Evolutionary conservation across 179 eudicot genomes (phyloP).

Genomic region (Actinidia arguta): DNA sequence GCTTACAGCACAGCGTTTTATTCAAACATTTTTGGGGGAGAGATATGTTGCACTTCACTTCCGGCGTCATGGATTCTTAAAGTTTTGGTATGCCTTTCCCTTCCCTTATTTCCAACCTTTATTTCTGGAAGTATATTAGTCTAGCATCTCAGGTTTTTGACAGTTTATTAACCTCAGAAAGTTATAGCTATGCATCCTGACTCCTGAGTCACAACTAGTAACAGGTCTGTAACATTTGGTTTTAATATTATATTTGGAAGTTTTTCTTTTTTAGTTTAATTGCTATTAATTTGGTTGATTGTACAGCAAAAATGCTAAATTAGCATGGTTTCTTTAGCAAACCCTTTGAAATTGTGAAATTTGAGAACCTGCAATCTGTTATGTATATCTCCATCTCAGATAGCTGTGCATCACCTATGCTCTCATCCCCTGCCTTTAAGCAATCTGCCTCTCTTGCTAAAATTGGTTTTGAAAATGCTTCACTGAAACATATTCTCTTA

Average conservation of each 20-base stretch:
- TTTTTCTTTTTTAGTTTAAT: neutral
- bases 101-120: neutral
- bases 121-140: neutral
- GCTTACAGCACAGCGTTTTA: slow-evolving; percentile 94
- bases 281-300: slow-evolving; percentile 14
- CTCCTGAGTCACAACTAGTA: neutral
- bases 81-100: slow-evolving; percentile 73
- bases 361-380: neutral
- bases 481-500: neutral
- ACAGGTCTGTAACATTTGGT: neutral
- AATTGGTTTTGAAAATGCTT: neutral
- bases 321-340: slow-evolving; percentile 12
- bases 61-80: slow-evolving; percentile 95
- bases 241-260: neutral
- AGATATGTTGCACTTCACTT: slow-evolving; percentile 91
- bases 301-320: neutral
- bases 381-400: neutral
- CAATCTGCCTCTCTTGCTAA: neutral
- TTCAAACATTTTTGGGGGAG: slow-evolving; percentile 93
- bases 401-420: neutral
- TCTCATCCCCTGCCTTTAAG: neutral
- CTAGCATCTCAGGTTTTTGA: neutral
- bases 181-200: neutral
- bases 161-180: neutral
- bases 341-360: neutral